These are phyloP conservation scores for Ampelocalamus luodianensis DNA, from an alignment of 176 grass and related monocot genomes.

Conservation along the genomic window DNA sequence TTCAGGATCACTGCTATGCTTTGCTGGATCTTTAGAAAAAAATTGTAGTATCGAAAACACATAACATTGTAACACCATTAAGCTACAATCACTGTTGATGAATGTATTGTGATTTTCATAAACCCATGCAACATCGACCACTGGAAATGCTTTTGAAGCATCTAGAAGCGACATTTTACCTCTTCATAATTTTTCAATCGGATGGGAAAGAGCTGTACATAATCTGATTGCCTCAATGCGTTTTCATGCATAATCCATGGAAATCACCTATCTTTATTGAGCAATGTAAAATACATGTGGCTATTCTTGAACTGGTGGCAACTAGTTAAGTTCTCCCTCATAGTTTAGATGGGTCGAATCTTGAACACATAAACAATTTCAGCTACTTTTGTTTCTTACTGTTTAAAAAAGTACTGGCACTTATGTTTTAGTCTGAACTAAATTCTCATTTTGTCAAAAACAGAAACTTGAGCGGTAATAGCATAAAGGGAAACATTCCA, in stretches of 20 bases:
- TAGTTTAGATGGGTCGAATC: constrained; percentile 2
- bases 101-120: too few species aligned
- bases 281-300: not conserved
- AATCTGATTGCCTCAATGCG: not conserved
- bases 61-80: not conserved
- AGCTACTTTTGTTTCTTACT: constrained; percentile 25
- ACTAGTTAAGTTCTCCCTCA: not conserved
- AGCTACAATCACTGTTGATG: not conserved
- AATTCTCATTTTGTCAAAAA: constrained; percentile 27
- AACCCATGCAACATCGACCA: too few species aligned
- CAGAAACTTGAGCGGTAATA: constrained; percentile 97
- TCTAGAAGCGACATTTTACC: not conserved
- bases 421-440: constrained; percentile 39
- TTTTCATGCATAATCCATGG: constrained; percentile 16
- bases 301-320: constrained; percentile 23
- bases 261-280: constrained; percentile 21
- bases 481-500: constrained; percentile 78
- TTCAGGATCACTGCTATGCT: constrained; percentile 13
- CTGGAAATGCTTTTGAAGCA: constrained; percentile 22
- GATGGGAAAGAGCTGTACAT: not conserved
- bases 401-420: not conserved
- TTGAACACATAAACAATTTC: not conserved
- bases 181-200: not conserved
- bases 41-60: not conserved
- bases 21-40: not conserved